Evolutionary conservation across 352 stramenopile genomes (phyloP).

Genomic region (Phytophthora macrochlamydospora): DNA sequence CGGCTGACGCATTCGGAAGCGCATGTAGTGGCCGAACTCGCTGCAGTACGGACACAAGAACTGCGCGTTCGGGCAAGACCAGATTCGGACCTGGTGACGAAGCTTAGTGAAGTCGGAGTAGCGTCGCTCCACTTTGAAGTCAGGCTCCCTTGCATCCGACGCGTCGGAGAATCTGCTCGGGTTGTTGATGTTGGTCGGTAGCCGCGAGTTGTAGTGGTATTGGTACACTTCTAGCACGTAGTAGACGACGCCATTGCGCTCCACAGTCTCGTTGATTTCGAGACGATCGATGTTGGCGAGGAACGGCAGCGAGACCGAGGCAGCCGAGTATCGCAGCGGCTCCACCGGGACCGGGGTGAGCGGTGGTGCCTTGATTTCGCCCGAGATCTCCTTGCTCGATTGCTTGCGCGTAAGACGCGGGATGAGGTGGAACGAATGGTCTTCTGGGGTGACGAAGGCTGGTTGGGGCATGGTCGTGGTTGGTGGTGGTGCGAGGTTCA

Average conservation of each 20-base stretch:
- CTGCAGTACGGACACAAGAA: constrained; percentile 67
- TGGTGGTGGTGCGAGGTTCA: neutral
- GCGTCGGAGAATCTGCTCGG: constrained; percentile 26
- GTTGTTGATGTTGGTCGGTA: constrained; percentile 54
- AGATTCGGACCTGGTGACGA: constrained; percentile 47
- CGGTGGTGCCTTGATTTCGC: constrained; percentile 34
- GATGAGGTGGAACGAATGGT: constrained; percentile 33
- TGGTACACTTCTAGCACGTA: constrained; percentile 66
- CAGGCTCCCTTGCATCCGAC: constrained; percentile 37
- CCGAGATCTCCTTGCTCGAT: constrained; percentile 26
- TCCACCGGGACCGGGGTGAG: constrained; percentile 44
- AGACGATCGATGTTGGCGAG: constrained; percentile 59
- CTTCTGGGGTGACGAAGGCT: neutral
- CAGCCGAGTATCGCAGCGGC: constrained; percentile 40
- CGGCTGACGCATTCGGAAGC: constrained; percentile 56
- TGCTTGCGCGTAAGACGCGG: constrained; percentile 29
- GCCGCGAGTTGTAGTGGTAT: constrained; percentile 51
- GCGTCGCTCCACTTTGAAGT: constrained; percentile 60
- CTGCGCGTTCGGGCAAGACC: constrained; percentile 48
- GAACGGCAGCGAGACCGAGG: constrained; percentile 44
- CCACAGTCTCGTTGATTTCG: constrained; percentile 50
- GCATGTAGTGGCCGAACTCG: constrained; percentile 58
- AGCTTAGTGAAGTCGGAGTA: constrained; percentile 70
- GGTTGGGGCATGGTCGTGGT: constrained; percentile 23
- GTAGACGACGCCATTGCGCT: constrained; percentile 48